phyloP scores from a whole-genome alignment of 306 rosid species.

The Vicia sativa region DNA sequence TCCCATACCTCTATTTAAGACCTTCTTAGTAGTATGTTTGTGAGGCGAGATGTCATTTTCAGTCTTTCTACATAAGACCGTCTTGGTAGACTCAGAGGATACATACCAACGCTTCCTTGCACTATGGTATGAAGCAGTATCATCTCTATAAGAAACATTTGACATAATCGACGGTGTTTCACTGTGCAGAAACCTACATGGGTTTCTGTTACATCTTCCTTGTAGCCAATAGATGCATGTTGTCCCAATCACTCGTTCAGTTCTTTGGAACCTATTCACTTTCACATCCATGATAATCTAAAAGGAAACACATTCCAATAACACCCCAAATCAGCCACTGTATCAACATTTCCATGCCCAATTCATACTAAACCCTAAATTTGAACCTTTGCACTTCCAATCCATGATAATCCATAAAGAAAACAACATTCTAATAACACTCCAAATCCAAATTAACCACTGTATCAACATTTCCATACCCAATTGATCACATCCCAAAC shows the following conservation, averaged over 20 bases:
- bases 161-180: not conserved
- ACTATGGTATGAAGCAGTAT: not conserved
- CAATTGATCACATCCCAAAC: too few relatives aligned
- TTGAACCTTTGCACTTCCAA: too few relatives aligned
- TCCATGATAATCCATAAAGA: too few relatives aligned
- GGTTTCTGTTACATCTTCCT: constrained; percentile 40
- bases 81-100: not conserved
- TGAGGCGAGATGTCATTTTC: not conserved
- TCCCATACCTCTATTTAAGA: not conserved
- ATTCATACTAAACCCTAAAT: too few relatives aligned
- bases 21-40: not conserved
- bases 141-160: not conserved
- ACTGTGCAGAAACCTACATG: constrained; percentile 33
- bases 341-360: too few relatives aligned
- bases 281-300: constrained; percentile 15
- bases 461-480: too few relatives aligned
- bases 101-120: not conserved
- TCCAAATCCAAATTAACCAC: too few relatives aligned
- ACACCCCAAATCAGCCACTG: constrained; percentile 2
- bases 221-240: constrained; percentile 33
- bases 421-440: too few relatives aligned
- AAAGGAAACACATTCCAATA: constrained; percentile 4
- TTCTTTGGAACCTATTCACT: not conserved
- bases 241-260: not conserved
- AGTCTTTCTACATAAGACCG: too few relatives aligned